Evolutionary conservation across 2,329 filamentous ascomycete species (phyloP), one percentile per base, ranked within the genome.

Genomic region (Ustulina deusta): DNA sequence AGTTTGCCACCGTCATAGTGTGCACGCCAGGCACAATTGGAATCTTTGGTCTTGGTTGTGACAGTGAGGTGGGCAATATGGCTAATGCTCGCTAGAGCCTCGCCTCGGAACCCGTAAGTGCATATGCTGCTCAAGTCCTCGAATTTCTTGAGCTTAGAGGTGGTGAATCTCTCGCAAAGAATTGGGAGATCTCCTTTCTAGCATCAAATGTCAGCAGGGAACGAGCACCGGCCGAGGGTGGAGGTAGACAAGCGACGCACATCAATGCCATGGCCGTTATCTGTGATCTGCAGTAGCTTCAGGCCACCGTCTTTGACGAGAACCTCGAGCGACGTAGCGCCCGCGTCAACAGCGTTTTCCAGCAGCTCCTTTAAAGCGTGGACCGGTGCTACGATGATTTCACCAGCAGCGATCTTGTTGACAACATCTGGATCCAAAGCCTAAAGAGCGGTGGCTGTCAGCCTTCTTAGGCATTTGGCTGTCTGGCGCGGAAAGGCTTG

Each of bases 341-440:
- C 95, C n/a, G 97, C 96, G 81, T 99, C 97, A 17, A 99, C 94
- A 3, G 96, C 91, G 75, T 99, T 99, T 79, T 99, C 96, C 13
- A 99, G 94, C 57, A 99, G 84, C 79, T 99, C 96, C 80, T 99
- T 99, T 65, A 99, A 81, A 2, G 97, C 96, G 79, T 99, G 93
- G 32, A 97, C 94, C 0, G 96, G 97, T 1, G 96, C 95, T 56
- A 99, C 94, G 68, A 99, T 99, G 75, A 99, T 99, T 80, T 99
- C 96, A 22, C 96, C 96, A 0, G 96, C 96, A 0, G 96, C 96
- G 73, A 99, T 99, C 80, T 98, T 99, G 84, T 98, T 99, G 72
- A 99, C 92, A 25, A 99, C 96, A 82, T 96, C 91, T 70, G 92
- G 90, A 75, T 97, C 93, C 29, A 99, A 87, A 15, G 95, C 92